phyloP scores from a whole-genome alignment of 1,139 yeast genomes.

The Taphrina confusa region DNA sequence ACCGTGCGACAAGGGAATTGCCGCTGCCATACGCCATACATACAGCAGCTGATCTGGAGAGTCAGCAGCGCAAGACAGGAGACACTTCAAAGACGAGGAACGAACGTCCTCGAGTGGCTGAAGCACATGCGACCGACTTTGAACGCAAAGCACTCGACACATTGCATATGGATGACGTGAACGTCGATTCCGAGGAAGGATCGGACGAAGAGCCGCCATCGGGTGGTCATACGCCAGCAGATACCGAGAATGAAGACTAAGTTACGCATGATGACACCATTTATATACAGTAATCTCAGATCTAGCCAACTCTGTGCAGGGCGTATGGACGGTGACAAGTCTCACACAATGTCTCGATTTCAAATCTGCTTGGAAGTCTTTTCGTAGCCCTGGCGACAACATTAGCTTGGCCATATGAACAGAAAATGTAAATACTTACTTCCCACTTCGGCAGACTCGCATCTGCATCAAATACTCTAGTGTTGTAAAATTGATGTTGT shows the following conservation, averaged over 20 bases:
- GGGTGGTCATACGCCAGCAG: not conserved
- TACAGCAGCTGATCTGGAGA: conserved; percentile 5
- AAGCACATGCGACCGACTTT: conserved; percentile 32
- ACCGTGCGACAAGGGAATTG: conserved; percentile 82
- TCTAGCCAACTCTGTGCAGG: too few relatives aligned
- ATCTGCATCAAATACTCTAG: conserved; percentile 9
- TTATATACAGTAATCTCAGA: too few relatives aligned
- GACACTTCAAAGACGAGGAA: conserved; percentile 14
- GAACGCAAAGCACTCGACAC: conserved; percentile 5
- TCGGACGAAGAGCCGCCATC: conserved; percentile 18
- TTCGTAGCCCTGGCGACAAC: not conserved
- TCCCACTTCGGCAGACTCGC: conserved; percentile 21
- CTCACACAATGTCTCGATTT: too few relatives aligned
- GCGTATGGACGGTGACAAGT: too few relatives aligned
- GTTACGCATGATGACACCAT: too few relatives aligned
- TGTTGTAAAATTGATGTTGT: conserved; percentile 25
- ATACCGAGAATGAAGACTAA: conserved; percentile 18
- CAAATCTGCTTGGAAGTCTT: not conserved
- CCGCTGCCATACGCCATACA: conserved; percentile 51
- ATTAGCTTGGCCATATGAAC: not conserved
- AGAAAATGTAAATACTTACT: not conserved
- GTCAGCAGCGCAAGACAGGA: conserved; percentile 10
- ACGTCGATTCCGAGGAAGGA: conserved; percentile 18
- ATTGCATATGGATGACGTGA: conserved; percentile 17
- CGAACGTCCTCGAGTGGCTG: conserved; percentile 14